Evolutionary conservation across 345 rosid genomes (phyloP), one percentile per base, ranked within the genome.

Genomic region (Aurinia saxatilis): DNA sequence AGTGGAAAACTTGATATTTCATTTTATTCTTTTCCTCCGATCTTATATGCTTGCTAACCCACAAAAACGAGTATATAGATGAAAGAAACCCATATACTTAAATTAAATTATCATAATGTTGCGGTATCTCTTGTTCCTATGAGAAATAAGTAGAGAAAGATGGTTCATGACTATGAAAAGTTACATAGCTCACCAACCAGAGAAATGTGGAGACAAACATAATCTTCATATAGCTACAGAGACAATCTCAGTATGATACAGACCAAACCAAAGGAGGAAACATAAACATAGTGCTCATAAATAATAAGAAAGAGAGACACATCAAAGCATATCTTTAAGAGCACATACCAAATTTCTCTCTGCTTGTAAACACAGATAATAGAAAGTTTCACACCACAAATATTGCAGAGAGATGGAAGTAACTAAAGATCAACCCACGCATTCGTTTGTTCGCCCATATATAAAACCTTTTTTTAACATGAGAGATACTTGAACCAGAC

Each of bases 381-480:
- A 68, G 48, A 51, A 51, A 68, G 61, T 60, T 68, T 16, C 67
- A 60, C 55, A 68, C 67, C 54, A 68, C 40, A 52, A 50, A 60
- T 51, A 51, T 35, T 51, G 73, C 47, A 52, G 73, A 60, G 73
- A 41, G 49, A 30, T 8, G 36, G 36, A 50, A 49, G 59, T 58
- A 11, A 40, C 54, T 60, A 60, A 35, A 60, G 49, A 44, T 52
- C 61, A 68, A 52, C 31, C 37, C 67, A 68, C 60, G 13, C 61
- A 51, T 60, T 60, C 34, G 42, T 52, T 50, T 44, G 21, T 49
- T 48, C 56, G 37, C 49, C 61, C 48, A 48, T 67, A 66, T 16
- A 67, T 57, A 15, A 57, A 57, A 27, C 41, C 47, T n/a, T 45
- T n/a, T 45, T 67, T 68, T 16, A 39, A 68, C 66, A 68, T 51